Evolutionary conservation across 2,329 filamentous ascomycete species (phyloP).

Genomic region (Fusarium pseudoanthophilum): DNA sequence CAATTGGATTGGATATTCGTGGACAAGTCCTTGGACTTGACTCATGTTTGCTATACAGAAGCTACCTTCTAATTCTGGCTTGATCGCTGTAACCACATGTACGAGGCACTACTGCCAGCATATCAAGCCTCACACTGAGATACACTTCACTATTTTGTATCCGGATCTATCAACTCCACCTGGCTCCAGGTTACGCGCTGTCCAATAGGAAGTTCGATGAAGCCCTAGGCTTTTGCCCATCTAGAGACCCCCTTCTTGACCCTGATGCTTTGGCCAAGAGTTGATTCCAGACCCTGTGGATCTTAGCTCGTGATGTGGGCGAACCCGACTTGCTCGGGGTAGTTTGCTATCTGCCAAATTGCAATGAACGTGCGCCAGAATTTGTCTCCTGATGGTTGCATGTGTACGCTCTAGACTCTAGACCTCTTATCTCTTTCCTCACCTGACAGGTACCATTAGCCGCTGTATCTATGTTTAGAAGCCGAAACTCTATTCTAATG

Average conservation of each 20-base stretch:
- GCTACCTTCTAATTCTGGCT: rapidly evolving
- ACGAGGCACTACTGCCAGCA: neutral
- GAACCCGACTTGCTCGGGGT: rapidly evolving
- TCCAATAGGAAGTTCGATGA: rapidly evolving
- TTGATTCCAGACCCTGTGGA: neutral
- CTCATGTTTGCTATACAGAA: neutral
- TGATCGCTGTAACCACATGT: rapidly evolving
- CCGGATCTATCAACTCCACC: rapidly evolving
- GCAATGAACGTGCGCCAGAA: rapidly evolving
- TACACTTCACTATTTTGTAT: rapidly evolving
- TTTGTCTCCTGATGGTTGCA: neutral
- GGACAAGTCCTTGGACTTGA: rapidly evolving
- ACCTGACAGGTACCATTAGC: neutral
- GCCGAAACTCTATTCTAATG: neutral
- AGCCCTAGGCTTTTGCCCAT: neutral
- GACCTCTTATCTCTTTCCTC: neutral
- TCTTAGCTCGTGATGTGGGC: neutral
- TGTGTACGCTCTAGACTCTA: neutral
- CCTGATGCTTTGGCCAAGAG: neutral
- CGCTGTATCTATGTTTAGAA: neutral
- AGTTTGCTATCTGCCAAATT: neutral
- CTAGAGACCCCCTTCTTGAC: neutral
- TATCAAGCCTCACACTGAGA: neutral
- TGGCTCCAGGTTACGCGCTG: rapidly evolving
- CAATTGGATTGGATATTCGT: neutral